These are phyloP conservation scores for Triticum urartu DNA, from an alignment of 176 grass and related monocot species.

Conservation along the genomic window DNA sequence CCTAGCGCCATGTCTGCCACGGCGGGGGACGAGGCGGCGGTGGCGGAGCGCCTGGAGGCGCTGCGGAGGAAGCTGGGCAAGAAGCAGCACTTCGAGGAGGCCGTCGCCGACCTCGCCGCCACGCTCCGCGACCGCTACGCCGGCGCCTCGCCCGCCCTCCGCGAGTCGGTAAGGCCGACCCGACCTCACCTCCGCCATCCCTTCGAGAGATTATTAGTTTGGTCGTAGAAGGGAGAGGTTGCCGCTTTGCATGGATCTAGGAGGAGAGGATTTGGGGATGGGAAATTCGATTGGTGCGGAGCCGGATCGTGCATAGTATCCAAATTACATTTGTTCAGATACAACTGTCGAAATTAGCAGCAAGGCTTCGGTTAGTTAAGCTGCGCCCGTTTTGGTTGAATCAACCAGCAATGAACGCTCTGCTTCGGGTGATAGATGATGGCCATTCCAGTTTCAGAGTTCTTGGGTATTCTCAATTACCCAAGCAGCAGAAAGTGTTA, in stretches of 20 bases:
- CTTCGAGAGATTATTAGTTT: background rate
- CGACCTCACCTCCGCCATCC: background rate
- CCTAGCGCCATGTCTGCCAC: constrained; percentile 31
- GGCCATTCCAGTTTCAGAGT: background rate
- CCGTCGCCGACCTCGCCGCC: constrained; percentile 57
- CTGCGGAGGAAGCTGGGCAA: constrained; percentile 73
- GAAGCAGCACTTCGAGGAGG: constrained; percentile 83
- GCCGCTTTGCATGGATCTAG: background rate
- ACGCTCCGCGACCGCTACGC: constrained; percentile 50
- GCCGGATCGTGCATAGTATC: background rate
- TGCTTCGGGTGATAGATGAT: background rate
- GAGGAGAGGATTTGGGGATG: background rate
- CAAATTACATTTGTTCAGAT: background rate
- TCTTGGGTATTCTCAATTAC: background rate
- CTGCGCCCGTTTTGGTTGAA: background rate
- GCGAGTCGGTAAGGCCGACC: constrained; percentile 56
- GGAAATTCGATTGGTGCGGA: background rate
- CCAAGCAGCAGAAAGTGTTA: background rate
- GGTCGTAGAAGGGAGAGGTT: background rate
- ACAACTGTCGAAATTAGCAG: background rate
- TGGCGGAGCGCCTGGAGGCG: constrained; percentile 54
- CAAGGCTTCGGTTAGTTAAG: background rate
- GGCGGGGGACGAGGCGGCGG: constrained; percentile 37
- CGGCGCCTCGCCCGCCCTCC: constrained; percentile 51
- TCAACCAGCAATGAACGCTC: background rate